Conservation (phyloP, 805 yeast species). For the Barnettozyma pratensis region DNA sequence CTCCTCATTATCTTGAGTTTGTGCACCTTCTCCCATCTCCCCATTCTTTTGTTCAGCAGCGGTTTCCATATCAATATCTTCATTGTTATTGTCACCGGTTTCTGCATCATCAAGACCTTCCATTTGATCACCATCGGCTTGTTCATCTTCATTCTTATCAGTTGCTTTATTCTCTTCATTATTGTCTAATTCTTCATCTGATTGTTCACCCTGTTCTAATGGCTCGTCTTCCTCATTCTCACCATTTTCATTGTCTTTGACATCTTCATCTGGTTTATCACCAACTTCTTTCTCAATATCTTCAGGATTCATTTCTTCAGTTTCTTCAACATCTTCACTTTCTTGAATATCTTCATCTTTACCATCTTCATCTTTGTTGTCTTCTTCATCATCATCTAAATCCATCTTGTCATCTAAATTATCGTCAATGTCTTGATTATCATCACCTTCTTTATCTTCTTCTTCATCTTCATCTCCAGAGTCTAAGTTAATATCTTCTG, state of each 20-base stretch:
- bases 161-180: conserved; percentile 6
- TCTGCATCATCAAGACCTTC: conserved; percentile 56
- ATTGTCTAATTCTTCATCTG: conserved; percentile 28
- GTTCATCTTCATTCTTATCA: conserved; percentile 28
- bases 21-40: conserved; percentile 58
- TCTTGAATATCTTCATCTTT: conserved; percentile 26
- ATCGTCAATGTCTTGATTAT: conserved; percentile 29
- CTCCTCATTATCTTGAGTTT: conserved; percentile 48
- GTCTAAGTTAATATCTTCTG: conserved; percentile 88
- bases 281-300: conserved; percentile 22
- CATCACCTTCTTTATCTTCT: conserved; percentile 36
- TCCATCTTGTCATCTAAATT: conserved; percentile 36
- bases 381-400: conserved; percentile 39
- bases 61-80: conserved; percentile 49
- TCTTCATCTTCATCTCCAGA: conserved; percentile 60
- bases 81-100: conserved; percentile 34
- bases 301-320: conserved; percentile 30
- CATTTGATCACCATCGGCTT: conserved; percentile 36
- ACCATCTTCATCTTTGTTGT: conserved; percentile 22
- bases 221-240: conserved; percentile 28
- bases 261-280: conserved; percentile 30
- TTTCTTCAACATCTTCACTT: conserved; percentile 24
- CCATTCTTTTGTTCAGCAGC: conserved; percentile 58
- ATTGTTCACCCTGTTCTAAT: conserved; percentile 30
- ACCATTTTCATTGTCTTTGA: conserved; percentile 26